Evolutionary conservation across 2,329 filamentous ascomycete species (phyloP).

Genomic region (Fusarium paranaense): DNA sequence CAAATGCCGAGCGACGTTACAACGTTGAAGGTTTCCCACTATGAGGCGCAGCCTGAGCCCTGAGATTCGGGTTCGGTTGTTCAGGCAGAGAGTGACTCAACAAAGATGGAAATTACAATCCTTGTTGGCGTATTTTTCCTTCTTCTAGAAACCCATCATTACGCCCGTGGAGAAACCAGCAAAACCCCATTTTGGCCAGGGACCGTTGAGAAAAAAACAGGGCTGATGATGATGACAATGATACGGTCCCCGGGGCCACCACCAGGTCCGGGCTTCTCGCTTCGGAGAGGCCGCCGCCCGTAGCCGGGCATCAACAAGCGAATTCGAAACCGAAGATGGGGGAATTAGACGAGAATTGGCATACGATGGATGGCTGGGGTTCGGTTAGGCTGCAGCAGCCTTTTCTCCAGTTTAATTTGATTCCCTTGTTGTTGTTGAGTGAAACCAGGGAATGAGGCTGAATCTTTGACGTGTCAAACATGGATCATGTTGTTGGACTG

Average conservation of each 20-base stretch:
- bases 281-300: slow-evolving; percentile 25
- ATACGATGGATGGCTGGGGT: not conserved
- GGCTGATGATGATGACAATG: slow-evolving; percentile 10
- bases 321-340: not conserved
- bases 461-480: slow-evolving; percentile 4
- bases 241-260: slow-evolving; percentile 3
- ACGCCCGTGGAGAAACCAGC: not conserved
- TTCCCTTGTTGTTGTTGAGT: slow-evolving; percentile 6
- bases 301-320: not conserved
- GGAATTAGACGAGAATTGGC: not conserved
- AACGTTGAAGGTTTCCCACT: not conserved
- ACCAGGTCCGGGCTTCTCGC: not conserved
- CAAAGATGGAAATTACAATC: not conserved
- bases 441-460: slow-evolving; percentile 26
- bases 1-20: not conserved
- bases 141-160: not conserved
- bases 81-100: slow-evolving; percentile 4
- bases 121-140: not conserved
- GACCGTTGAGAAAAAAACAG: slow-evolving; percentile 14
- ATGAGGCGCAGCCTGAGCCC: not conserved
- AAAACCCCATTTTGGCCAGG: slow-evolving; percentile 4
- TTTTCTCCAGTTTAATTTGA: not conserved
- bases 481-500: not conserved
- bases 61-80: not conserved
- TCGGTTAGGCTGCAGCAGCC: not conserved